Conservation (phyloP, 2,329 filamentous ascomycete genomes). For the Colletotrichum echinochloae region DNA sequence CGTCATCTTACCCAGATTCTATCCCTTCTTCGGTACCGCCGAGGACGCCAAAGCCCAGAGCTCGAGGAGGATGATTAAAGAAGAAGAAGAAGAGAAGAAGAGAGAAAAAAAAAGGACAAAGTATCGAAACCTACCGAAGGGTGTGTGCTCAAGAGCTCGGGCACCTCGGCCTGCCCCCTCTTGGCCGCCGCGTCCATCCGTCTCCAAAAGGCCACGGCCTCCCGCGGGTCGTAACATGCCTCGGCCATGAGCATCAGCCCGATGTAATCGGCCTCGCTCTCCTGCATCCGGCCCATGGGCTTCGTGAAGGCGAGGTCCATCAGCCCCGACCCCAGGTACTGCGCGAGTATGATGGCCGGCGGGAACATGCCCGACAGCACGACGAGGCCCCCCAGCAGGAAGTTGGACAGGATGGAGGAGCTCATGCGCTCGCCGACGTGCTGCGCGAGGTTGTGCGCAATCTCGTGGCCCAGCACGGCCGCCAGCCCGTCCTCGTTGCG, state of each 20-base stretch:
- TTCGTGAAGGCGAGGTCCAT: conserved; percentile 73
- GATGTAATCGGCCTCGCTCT: conserved; percentile 84
- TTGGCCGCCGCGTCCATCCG: conserved; percentile 69
- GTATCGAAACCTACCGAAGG: conserved; percentile 68
- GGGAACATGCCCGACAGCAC: conserved; percentile 60
- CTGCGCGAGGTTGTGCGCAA: conserved; percentile 79
- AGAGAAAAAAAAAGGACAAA: neutral
- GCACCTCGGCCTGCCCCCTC: conserved; percentile 59
- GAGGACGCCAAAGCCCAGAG: neutral
- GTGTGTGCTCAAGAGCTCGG: conserved; percentile 82
- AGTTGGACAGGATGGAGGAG: conserved; percentile 62
- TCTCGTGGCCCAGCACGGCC: conserved; percentile 82
- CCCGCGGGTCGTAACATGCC: conserved; percentile 79
- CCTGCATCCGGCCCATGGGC: conserved; percentile 78
- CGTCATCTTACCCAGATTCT: no score
- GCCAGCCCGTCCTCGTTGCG: conserved; percentile 76
- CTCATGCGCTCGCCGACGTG: conserved; percentile 75
- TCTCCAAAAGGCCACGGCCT: conserved; percentile 75
- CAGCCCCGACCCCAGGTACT: conserved; percentile 59
- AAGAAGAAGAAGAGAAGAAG: neutral
- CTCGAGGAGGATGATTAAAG: no score
- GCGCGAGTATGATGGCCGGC: conserved; percentile 56
- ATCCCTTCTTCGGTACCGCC: no score
- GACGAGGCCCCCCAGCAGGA: conserved; percentile 63
- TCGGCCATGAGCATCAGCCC: conserved; percentile 86